Evolutionary conservation across 768 basidiomycete genomes (phyloP), one percentile per base, ranked within the genome.

Genomic region (Scleroderma bovista): DNA sequence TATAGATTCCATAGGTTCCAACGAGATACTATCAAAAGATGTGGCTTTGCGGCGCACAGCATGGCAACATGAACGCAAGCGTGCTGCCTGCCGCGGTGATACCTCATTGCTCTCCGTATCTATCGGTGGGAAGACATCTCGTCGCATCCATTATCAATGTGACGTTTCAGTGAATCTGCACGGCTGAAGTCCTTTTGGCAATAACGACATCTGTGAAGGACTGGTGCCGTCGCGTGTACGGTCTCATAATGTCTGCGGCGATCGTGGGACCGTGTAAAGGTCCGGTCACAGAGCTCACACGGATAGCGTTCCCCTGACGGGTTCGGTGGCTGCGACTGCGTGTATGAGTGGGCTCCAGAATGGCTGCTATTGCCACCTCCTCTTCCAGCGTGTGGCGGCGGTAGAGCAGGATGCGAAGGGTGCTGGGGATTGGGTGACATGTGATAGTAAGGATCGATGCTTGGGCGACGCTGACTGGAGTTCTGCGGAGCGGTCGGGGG

Each of bases 151-250:
- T 88, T 87, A 72, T 90, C 87, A 47, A 85, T 58, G 67, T 91
- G 88, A 63, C 88, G 76, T 69, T 89, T 91, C 56, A 89, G 73
- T 51, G 88, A 90, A 69, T 87, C 86, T 44, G 69, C 77, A 64
- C 88, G 80, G 69, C 85, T 86, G 64, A 89, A 88, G 61, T 82
- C 82, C 67, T 88, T 89, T 57, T 77, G 75, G 67, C 88, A 90
- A 63, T 73, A 83, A 23, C 76, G 77, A 68, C 88, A 90, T 46
- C 75, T 76, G 63, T 90, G 86, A 56, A 79, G 69, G 50, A 81
- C 74, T 19, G 85, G 83, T 13, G 75, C 73, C 32, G 81, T 62
- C 39, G 81, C 74, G 59, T 89, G 87, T 58, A 87, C 83, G 15
- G 83, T 86, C 66, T 88, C 86, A 57, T 80, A 79, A 68, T 91